Evolutionary conservation across 2,329 filamentous ascomycete species (phyloP), one percentile per base, ranked within the genome.

Genomic region (Trichoderma sp.): DNA sequence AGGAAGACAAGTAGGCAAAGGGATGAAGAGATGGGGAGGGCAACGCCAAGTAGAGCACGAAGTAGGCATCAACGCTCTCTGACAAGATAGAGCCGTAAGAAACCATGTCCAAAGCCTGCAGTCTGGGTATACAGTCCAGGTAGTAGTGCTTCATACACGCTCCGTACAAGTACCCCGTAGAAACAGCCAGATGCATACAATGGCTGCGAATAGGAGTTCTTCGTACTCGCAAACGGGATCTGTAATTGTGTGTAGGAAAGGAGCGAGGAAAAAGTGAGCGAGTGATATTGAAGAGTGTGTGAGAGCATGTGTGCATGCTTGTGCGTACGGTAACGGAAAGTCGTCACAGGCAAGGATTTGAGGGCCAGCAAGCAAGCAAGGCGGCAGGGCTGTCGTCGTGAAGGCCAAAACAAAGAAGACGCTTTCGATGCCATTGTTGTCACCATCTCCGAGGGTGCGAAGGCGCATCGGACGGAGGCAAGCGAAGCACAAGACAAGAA

Each of bases 301-400:
- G 64, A 39, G 54, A 48, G 34, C 19, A 26, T 14, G 60, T 45
- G 30, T 28, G 56, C 61, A 43, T 59, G 48, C 39, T 39, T 44
- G 63, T 58, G 63, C 52, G 52, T 39, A 28, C 48, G 44, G 71
- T 66, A 68, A 69, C n/a, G 21, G 50, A n/a, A 30, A 30, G 54
- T 52, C 44, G 9, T 54, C 48, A 62, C 59, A 34, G 24, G 45
- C 59, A 51, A 52, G 43, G 58, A 52, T 30, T 44, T 43, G 21
- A 51, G 28, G 10, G 47, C 47, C 30, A 60, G n/a, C 34, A 51
- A 34, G 59, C 59, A 39, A 62, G 39, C 59, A 39, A 62, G 48
- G 48, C 39, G 47, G 30, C 57, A 60, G 51, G 57, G 57, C 58
- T 61, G 21, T 52, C 39, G 24, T 26, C 17, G 59, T 48, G 21